Percentiles rank a stretch among this genome's conserved stretches.
phyloP scores from a whole-genome alignment of 2,329 filamentous ascomycete species.

The Cryphonectria radicalis region DNA sequence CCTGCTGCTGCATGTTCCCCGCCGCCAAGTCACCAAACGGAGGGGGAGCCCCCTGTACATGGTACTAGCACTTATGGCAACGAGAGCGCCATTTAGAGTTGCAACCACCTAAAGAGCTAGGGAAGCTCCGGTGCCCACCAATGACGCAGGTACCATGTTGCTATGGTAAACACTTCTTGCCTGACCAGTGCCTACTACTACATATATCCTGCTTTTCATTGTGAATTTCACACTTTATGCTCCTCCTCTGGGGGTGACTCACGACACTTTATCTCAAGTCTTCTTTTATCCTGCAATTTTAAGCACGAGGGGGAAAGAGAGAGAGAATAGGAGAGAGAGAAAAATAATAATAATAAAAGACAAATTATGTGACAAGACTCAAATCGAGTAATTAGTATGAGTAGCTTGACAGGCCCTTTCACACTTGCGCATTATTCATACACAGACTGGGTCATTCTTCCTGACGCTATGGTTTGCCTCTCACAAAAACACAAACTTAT shows the following conservation, averaged over 20 bases:
- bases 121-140: not conserved
- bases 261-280: not conserved
- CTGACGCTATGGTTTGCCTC: not conserved
- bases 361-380: too few relatives aligned
- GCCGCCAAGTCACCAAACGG: constrained; percentile 5
- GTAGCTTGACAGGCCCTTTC: not conserved
- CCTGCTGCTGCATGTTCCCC: not conserved
- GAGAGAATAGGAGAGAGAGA: too few relatives aligned
- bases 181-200: not conserved
- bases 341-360: too few relatives aligned
- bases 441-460: not conserved
- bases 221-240: not conserved
- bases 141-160: not conserved
- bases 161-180: not conserved
- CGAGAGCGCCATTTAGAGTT: not conserved
- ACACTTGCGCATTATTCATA: not conserved
- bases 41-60: not conserved
- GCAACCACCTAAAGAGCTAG: not conserved
- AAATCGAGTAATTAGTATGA: not conserved
- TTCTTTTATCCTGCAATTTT: not conserved
- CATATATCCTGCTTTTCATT: not conserved
- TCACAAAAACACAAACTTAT: not conserved
- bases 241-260: too few relatives aligned
- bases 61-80: not conserved
- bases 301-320: not conserved